phyloP scores from a whole-genome alignment of 2,329 filamentous ascomycete species.

The Neonectria ditissima region DNA sequence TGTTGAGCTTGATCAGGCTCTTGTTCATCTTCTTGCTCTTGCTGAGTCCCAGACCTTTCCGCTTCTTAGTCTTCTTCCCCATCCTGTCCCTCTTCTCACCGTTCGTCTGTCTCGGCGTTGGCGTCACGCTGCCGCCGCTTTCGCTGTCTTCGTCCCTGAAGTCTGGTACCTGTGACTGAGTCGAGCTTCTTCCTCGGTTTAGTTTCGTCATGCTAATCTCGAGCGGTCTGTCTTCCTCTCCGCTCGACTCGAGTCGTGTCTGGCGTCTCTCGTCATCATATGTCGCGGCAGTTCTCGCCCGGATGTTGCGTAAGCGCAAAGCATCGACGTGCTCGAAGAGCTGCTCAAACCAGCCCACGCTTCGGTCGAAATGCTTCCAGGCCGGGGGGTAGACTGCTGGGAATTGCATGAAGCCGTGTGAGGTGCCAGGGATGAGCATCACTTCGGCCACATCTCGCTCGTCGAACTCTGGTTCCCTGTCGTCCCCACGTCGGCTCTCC shows the following conservation, averaged over 20 bases:
- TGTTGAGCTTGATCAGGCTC: slow-evolving; percentile 65
- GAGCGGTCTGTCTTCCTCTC: slow-evolving; percentile 82
- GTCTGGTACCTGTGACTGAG: slow-evolving; percentile 34
- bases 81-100: slow-evolving; percentile 45
- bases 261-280: slow-evolving; percentile 46
- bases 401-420: slow-evolving; percentile 95
- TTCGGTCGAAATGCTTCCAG: slow-evolving; percentile 86
- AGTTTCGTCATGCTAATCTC: slow-evolving; percentile 79
- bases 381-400: slow-evolving; percentile 88
- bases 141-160: slow-evolving; percentile 32
- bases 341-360: slow-evolving; percentile 84
- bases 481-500: slow-evolving; percentile 22
- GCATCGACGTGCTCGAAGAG: slow-evolving; percentile 71
- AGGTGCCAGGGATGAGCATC: slow-evolving; percentile 86
- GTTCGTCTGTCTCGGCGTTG: slow-evolving; percentile 35
- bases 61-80: slow-evolving; percentile 38
- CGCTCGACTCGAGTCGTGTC: slow-evolving; percentile 69
- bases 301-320: slow-evolving; percentile 47
- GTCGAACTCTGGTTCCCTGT: slow-evolving; percentile 52
- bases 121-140: slow-evolving; percentile 31
- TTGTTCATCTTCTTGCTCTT: slow-evolving; percentile 58
- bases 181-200: slow-evolving; percentile 50
- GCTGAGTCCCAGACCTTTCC: slow-evolving; percentile 44
- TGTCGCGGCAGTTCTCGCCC: slow-evolving; percentile 25
- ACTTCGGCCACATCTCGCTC: slow-evolving; percentile 72